Evolutionary conservation across 441 rosid species (phyloP).

Genomic region (Flueggea neowawraea): DNA sequence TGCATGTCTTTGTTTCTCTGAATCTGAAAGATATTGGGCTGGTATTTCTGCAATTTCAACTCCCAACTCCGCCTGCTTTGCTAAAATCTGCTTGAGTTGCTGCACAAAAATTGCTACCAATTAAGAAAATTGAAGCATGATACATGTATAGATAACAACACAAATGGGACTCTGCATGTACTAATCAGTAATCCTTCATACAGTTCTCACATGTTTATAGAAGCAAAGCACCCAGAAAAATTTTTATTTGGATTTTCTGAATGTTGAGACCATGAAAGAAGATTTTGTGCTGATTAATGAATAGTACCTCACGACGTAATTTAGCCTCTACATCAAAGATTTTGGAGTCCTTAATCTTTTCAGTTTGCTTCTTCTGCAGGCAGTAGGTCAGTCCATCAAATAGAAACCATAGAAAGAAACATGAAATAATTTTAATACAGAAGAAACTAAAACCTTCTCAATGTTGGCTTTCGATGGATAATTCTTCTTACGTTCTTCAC

Average conservation of each 20-base stretch:
- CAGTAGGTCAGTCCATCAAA: conserved; percentile 17
- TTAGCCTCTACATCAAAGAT: conserved; percentile 39
- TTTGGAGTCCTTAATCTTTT: conserved; percentile 21
- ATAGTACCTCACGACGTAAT: conserved; percentile 58
- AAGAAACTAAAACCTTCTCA: conserved; percentile 49
- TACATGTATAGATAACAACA: not conserved
- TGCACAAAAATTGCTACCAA: conserved; percentile 24
- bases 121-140: not conserved
- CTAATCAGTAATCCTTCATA: no score
- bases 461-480: conserved; percentile 60
- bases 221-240: no score
- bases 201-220: no score
- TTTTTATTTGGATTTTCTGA: no score
- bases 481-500: conserved; percentile 71
- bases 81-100: conserved; percentile 85
- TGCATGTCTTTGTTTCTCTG: conserved; percentile 34
- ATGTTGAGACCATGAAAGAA: no score
- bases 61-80: conserved; percentile 86
- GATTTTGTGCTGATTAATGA: not conserved
- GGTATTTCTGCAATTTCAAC: conserved; percentile 95
- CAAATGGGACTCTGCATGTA: not conserved
- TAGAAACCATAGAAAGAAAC: conserved; percentile 5
- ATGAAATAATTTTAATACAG: conserved; percentile 6
- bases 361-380: conserved; percentile 52
- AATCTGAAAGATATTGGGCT: conserved; percentile 51